Evolutionary conservation across 805 yeast species (phyloP).

Genomic region (Yarrowia yakushimensis): DNA sequence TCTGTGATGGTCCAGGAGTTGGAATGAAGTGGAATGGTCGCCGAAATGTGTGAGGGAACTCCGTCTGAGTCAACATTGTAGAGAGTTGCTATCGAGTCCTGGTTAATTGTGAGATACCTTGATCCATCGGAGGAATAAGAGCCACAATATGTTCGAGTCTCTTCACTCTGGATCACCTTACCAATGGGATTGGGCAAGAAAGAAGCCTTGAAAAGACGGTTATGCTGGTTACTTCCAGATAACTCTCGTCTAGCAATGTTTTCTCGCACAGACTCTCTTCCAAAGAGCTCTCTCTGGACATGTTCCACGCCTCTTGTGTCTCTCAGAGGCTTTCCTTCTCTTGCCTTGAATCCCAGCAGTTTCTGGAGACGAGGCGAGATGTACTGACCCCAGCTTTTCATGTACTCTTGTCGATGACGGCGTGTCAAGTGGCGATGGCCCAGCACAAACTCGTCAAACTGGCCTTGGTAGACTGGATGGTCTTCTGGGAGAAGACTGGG

Average conservation of each 20-base stretch:
- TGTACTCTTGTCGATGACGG: background rate
- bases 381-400: slow-evolving; percentile 4
- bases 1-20: slow-evolving; percentile 21
- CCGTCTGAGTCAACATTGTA: background rate
- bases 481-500: background rate
- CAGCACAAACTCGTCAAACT: slow-evolving; percentile 5
- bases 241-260: background rate
- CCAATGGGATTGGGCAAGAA: slow-evolving; percentile 21
- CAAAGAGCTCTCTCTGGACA: background rate
- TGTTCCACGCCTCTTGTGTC: background rate
- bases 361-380: background rate
- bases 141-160: background rate
- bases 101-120: background rate
- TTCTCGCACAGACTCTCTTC: background rate
- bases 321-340: slow-evolving; percentile 7
- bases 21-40: background rate
- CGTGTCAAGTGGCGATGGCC: background rate
- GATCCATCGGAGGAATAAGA: background rate
- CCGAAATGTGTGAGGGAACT: background rate
- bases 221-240: background rate
- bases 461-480: background rate
- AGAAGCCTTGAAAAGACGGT: background rate
- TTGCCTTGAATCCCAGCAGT: slow-evolving; percentile 8
- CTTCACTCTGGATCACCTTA: slow-evolving; percentile 1
- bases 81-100: background rate